phyloP scores from a whole-genome alignment of 2,329 filamentous ascomycete species.

The Botryosphaeria dothidea region DNA sequence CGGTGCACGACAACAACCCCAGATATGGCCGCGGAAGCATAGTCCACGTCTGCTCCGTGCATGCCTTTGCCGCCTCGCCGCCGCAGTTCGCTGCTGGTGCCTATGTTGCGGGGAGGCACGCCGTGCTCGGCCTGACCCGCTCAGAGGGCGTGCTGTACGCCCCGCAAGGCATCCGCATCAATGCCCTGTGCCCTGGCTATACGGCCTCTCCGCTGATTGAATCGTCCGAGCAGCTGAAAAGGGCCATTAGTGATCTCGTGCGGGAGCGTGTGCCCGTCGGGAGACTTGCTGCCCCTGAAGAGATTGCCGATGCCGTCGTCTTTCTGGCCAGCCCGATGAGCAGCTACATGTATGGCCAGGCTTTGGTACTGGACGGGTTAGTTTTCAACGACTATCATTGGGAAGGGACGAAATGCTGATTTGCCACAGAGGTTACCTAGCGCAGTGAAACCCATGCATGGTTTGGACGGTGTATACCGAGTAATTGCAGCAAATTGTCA shows the following conservation, averaged over 20 bases:
- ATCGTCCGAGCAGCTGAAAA: neutral
- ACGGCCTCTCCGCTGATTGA: conserved; percentile 43
- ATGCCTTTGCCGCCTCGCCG: conserved; percentile 45
- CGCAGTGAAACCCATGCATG: too few relatives aligned
- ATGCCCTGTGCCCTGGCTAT: conserved; percentile 59
- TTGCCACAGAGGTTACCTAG: too few relatives aligned
- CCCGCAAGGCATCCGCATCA: conserved; percentile 56
- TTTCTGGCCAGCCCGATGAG: conserved; percentile 52
- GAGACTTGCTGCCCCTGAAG: conserved; percentile 47
- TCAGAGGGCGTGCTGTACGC: conserved; percentile 57
- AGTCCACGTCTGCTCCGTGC: conserved; percentile 57
- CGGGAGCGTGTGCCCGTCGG: conserved; percentile 42
- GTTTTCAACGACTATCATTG: too few relatives aligned
- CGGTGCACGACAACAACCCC: conserved; percentile 28
- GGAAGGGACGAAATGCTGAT: too few relatives aligned
- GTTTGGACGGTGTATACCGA: too few relatives aligned
- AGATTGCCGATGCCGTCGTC: conserved; percentile 52
- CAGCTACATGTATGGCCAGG: conserved; percentile 50
- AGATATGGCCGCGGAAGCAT: conserved; percentile 49
- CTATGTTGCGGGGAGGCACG: conserved; percentile 57
- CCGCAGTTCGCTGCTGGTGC: conserved; percentile 38
- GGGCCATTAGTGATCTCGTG: neutral
- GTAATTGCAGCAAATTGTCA: too few relatives aligned
- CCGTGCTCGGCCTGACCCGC: conserved; percentile 55
- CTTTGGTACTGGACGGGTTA: conserved; percentile 44